Conservation (phyloP, 768 basidiomycete genomes). For the Cystofilobasidium capitatum region DNA sequence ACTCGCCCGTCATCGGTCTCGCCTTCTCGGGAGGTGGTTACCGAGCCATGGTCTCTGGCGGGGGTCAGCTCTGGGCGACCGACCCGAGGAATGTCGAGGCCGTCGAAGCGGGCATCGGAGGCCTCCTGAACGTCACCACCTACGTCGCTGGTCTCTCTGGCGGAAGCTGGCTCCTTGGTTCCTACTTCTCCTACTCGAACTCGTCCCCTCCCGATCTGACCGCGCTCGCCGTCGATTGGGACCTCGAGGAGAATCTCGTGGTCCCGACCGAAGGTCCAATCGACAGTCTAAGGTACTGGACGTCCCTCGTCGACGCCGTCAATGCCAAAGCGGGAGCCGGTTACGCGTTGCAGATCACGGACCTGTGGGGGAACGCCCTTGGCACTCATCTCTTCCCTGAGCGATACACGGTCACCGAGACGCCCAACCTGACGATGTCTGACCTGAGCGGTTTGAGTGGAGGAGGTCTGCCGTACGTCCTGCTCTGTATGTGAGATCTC, state of each 20-base stretch:
- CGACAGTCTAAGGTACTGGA: slow-evolving; percentile 34
- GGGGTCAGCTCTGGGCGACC: background rate
- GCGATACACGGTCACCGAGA: slow-evolving; percentile 32
- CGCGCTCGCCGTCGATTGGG: too few species aligned
- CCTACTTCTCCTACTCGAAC: too few species aligned
- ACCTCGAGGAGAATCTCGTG: too few species aligned
- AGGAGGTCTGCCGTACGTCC: too few species aligned
- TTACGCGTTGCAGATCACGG: slow-evolving; percentile 35
- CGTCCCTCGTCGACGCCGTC: slow-evolving; percentile 34
- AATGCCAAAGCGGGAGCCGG: slow-evolving; percentile 32
- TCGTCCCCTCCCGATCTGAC: too few species aligned
- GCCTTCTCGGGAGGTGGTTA: slow-evolving; percentile 2
- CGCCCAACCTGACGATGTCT: slow-evolving; percentile 32
- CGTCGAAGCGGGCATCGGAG: background rate
- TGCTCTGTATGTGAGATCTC: too few species aligned
- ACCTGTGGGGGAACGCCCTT: slow-evolving; percentile 35
- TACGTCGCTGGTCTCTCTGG: slow-evolving; percentile 13
- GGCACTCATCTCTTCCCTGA: slow-evolving; percentile 31
- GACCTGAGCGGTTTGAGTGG: slow-evolving; percentile 29
- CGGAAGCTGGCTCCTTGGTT: background rate
- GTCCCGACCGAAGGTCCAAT: slow-evolving; percentile 30
- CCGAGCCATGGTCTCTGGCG: slow-evolving; percentile 8
- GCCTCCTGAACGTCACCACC: background rate
- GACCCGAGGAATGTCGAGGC: background rate
- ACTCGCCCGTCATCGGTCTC: background rate